Percentiles rank a stretch among this genome's conserved stretches.
Evolutionary conservation across 2,329 filamentous ascomycete genomes (phyloP).

Genomic region (Trichoderma brevicompactum): DNA sequence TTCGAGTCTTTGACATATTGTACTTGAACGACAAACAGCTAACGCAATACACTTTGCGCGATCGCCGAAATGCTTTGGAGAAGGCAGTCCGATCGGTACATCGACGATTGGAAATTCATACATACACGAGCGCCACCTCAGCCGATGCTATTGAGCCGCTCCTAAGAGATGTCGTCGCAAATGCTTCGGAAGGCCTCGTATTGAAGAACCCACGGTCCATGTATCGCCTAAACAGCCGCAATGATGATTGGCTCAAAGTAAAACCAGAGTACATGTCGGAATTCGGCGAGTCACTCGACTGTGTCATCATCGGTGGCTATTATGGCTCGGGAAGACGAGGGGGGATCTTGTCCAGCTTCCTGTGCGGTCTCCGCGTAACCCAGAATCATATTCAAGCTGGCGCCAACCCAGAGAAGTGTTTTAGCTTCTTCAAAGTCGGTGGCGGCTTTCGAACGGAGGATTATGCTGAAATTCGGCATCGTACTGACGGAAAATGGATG

Average conservation of each 20-base stretch:
- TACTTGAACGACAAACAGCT: conserved; percentile 82
- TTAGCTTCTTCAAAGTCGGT: conserved; percentile 98
- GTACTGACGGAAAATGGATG: conserved; percentile 89
- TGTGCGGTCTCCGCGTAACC: conserved; percentile 84
- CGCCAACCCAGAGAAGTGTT: conserved; percentile 72
- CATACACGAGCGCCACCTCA: conserved; percentile 67
- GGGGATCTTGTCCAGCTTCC: conserved; percentile 79
- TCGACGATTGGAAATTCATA: conserved; percentile 82
- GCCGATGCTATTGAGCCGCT: conserved; percentile 76
- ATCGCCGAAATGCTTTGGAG: conserved; percentile 76
- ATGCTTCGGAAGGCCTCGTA: conserved; percentile 87
- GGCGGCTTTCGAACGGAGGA: conserved; percentile 86
- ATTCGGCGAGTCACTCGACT: conserved; percentile 91
- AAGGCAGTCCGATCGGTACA: conserved; percentile 70
- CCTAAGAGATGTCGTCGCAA: conserved; percentile 81
- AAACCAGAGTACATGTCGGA: conserved; percentile 99
- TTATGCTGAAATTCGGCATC: conserved; percentile 79
- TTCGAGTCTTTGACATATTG: conserved; percentile 87
- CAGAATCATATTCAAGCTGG: conserved; percentile 66
- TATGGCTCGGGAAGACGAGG: conserved; percentile 87
- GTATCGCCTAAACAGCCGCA: conserved; percentile 86
- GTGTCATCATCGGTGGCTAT: conserved; percentile 87
- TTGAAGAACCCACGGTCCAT: conserved; percentile 89
- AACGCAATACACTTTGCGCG: conserved; percentile 80
- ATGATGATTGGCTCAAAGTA: conserved; percentile 97